Percentiles rank a stretch among this genome's conserved stretches.
phyloP scores from a whole-genome alignment of 805 yeast species.

The Priceomyces melissophilus region DNA sequence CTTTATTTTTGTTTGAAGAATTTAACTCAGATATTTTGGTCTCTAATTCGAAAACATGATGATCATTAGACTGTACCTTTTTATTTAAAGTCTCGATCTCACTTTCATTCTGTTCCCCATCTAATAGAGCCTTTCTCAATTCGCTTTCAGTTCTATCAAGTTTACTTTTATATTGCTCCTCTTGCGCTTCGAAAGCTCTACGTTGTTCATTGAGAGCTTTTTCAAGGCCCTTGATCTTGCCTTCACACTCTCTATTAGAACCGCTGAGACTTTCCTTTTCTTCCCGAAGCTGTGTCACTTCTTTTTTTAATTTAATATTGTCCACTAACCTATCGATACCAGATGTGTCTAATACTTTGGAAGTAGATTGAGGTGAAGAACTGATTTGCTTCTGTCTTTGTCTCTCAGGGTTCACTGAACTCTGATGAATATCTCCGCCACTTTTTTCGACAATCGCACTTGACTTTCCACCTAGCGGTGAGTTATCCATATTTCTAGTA shows the following conservation, averaged over 20 bases:
- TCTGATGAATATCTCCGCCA: background rate
- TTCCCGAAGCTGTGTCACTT: constrained; percentile 18
- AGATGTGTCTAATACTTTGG: constrained; percentile 30
- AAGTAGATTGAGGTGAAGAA: constrained; percentile 4
- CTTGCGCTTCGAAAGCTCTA: constrained; percentile 2
- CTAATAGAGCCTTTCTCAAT: constrained; percentile 7
- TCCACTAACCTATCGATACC: constrained; percentile 42
- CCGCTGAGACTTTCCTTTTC: constrained; percentile 10
- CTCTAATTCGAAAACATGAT: constrained; percentile 13
- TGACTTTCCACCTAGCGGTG: constrained; percentile 7
- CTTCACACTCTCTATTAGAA: constrained; percentile 9
- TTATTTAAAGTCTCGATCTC: constrained; percentile 11
- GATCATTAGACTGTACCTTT: constrained; percentile 11
- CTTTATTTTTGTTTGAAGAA: constrained; percentile 9
- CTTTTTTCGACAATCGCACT: constrained; percentile 17
- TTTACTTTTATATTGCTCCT: background rate
- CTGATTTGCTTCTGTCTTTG: constrained; percentile 1
- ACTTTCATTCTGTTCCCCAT: constrained; percentile 8
- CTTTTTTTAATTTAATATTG: constrained; percentile 35
- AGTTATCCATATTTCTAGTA: constrained; percentile 12
- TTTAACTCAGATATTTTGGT: constrained; percentile 12
- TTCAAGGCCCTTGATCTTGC: constrained; percentile 6
- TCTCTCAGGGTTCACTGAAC: constrained; percentile 22
- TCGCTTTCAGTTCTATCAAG: constrained; percentile 8
- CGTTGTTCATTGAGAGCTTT: constrained; percentile 9